Evolutionary conservation across 495 filamentous ascomycete genomes (phyloP).

Genomic region (Patellaria atrata): DNA sequence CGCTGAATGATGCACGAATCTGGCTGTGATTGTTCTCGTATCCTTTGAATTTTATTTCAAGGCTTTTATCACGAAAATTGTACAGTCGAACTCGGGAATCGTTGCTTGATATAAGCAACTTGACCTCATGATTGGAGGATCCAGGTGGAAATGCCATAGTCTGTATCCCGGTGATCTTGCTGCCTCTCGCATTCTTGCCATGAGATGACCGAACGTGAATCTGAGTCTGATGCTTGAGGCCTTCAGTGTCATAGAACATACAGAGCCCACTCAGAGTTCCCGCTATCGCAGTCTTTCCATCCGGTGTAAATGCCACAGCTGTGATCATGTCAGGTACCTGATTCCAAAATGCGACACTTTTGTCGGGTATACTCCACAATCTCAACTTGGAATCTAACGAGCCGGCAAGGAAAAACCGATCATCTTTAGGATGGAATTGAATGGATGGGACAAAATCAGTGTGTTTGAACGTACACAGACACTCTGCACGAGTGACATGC

Average conservation of each 20-base stretch:
- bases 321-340: slow-evolving; percentile 82
- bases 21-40: slow-evolving; percentile 87
- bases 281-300: slow-evolving; percentile 80
- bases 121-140: slow-evolving; percentile 56
- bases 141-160: slow-evolving; percentile 49
- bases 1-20: slow-evolving; percentile 78
- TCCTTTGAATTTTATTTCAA: slow-evolving; percentile 85
- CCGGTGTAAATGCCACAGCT: slow-evolving; percentile 83
- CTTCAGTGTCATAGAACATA: slow-evolving; percentile 90
- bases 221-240: slow-evolving; percentile 66
- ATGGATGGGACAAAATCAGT: slow-evolving; percentile 92
- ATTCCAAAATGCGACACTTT: slow-evolving; percentile 76
- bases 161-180: slow-evolving; percentile 93
- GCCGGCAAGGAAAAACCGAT: slow-evolving; percentile 92
- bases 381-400: slow-evolving; percentile 85
- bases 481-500: slow-evolving; percentile 77
- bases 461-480: slow-evolving; percentile 91
- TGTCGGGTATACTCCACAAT: slow-evolving; percentile 96
- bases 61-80: slow-evolving; percentile 63
- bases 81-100: slow-evolving; percentile 91
- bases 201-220: slow-evolving; percentile 81
- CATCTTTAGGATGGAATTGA: slow-evolving; percentile 86
- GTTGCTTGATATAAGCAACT: slow-evolving; percentile 84
- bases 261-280: slow-evolving; percentile 77
- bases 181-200: slow-evolving; percentile 88